Base-by-base conservation (phyloP, 805 yeast genomes). In the Kodamaea restingae region DNA sequence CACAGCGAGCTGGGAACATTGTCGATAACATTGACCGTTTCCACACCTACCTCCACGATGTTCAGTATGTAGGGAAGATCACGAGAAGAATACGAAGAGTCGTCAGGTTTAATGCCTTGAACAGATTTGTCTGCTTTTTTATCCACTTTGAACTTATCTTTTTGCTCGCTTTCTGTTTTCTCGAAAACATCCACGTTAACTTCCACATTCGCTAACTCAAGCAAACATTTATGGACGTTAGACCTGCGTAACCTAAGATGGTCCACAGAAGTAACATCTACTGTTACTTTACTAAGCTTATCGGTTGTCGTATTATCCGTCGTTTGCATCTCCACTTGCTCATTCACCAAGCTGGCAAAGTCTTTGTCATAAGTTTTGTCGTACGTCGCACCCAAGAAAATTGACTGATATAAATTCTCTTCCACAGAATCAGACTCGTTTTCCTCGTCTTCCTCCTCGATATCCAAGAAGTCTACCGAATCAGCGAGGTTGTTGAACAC, bases 1-100 rank as follows among this genome's bases (percentile, higher is more conserved):
- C 97, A 91, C 0, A 95, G 83, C 0, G 97, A 91, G 0, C 88
- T 76, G 1, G 88, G 82, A 2, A 90, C 80, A 52, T 86, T 84
- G 56, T 90, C 97, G 38, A 76, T 63, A 2, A 88, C 67, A 36
- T 76, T 80, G 32, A 86, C 62, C 28, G 78, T 76, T 7, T 70
- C 70, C 3, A 84, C 61, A 10, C 63, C 58, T 2, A 87, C 32
- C 10, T 64, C 71, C 9, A 81, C 56, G 4, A 67, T 61, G 51
- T 71, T 80, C 9, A 83, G 33, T 14, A 30, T 30, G 31, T 17
- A 28, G 18, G n/a, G 29, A 9, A 5, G 12, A 11, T 8, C 7
- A 10, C n/a, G 36, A 75, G 80, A 14, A n/a, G 12, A 8, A 5
- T 26, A 8, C 14, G 5, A 9, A 7, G 24, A 21, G 9, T 9